phyloP scores from a whole-genome alignment of 2,329 filamentous ascomycete species.

The Albophoma yamanashiensis region DNA sequence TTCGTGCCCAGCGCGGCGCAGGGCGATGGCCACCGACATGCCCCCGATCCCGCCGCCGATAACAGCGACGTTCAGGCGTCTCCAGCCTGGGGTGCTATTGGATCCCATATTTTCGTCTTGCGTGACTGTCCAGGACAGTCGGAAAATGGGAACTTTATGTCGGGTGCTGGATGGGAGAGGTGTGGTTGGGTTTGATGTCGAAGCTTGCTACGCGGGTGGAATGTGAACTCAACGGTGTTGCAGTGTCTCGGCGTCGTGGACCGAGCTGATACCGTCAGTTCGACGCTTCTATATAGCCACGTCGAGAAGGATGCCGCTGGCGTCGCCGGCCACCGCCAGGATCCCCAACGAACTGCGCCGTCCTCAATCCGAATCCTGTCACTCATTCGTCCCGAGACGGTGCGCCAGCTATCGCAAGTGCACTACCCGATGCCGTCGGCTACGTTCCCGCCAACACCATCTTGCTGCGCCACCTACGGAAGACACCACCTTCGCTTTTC shows the following conservation, averaged over 20 bases:
- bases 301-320: background rate
- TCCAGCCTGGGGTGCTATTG: constrained; percentile 24
- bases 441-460: background rate
- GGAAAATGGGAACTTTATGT: background rate
- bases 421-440: constrained; percentile 1
- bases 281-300: background rate
- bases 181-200: background rate
- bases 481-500: background rate
- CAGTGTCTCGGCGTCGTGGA: background rate
- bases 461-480: background rate
- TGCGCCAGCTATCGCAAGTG: background rate
- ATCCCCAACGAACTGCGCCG: background rate
- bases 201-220: background rate
- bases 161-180: background rate
- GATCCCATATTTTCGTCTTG: constrained; percentile 12
- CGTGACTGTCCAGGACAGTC: too few species aligned
- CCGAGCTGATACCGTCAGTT: background rate
- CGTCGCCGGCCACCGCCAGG: background rate
- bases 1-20: constrained; percentile 33
- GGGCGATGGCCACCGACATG: constrained; percentile 32
- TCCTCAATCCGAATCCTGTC: background rate
- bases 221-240: background rate
- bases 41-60: constrained; percentile 38
- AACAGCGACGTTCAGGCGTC: constrained; percentile 30
- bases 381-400: background rate